Evolutionary conservation across 495 filamentous ascomycete genomes (phyloP).

Genomic region (Neurospora tetrasperma): DNA sequence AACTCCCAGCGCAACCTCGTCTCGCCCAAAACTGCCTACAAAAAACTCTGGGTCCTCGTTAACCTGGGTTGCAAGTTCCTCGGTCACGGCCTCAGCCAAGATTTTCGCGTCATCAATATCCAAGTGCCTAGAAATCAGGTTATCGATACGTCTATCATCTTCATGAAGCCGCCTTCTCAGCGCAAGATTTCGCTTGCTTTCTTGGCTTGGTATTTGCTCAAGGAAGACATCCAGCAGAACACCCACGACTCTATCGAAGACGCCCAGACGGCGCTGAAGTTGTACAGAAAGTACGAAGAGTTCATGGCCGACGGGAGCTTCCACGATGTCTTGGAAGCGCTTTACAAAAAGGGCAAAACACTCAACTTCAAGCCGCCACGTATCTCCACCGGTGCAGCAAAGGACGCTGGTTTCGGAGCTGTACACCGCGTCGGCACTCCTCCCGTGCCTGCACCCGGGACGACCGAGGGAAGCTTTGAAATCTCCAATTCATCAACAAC

Average conservation of each 20-base stretch:
- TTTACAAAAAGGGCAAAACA: constrained; percentile 63
- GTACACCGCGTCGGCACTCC: not conserved
- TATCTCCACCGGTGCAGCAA: constrained; percentile 1
- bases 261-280: constrained; percentile 73
- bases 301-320: constrained; percentile 77
- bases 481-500: not conserved
- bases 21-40: constrained; percentile 83
- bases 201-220: constrained; percentile 76
- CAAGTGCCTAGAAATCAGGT: constrained; percentile 85
- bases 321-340: constrained; percentile 65
- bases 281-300: constrained; percentile 86
- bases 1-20: constrained; percentile 72
- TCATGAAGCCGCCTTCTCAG: constrained; percentile 56
- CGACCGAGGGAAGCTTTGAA: not conserved
- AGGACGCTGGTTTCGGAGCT: not conserved
- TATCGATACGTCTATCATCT: constrained; percentile 84
- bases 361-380: constrained; percentile 64
- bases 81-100: constrained; percentile 82
- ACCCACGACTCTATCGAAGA: constrained; percentile 94
- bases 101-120: constrained; percentile 97
- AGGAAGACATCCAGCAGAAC: constrained; percentile 81
- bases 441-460: not conserved
- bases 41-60: constrained; percentile 92
- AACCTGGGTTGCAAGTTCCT: constrained; percentile 92
- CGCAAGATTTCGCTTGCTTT: constrained; percentile 82